Base-by-base conservation (phyloP, 1,284 basidiomycete species). In the Melampsora occidentalis region DNA sequence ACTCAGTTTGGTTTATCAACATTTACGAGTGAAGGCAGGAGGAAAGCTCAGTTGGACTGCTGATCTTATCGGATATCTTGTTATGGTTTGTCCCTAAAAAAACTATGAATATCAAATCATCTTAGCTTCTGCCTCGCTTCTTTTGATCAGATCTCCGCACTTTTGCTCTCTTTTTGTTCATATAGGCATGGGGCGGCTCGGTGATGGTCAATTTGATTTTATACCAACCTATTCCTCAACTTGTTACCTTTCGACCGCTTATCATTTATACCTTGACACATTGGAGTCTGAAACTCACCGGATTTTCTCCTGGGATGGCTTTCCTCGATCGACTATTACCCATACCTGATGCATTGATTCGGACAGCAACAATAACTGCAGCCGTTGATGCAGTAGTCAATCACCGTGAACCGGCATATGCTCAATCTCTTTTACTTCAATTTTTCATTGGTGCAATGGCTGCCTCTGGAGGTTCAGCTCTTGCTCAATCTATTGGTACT, bases 141-240 rank as follows among this genome's bases (percentile, higher is more conserved):
- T 22, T 14, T 22, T 20, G 51, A 53, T 53, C 22, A 22, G 53
- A 20, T 69, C 12, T 51, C 22, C 46, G 42, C 18, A 12, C n/a
- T n/a, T 6, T 22, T 39, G 22, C 25, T 31, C 20, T 33, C 35
- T 64, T 14, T 28, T 73, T 10, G 10, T n/a, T 20, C 22, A 5
- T 6, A n/a, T 49, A 73, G 71, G 71, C 71, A 20, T 73, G 71
- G 71, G 71, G 71, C n/a, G 71, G 71, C 18, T 73, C 71, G 25
- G 51, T 73, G n/a, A 39, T 33, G 14, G 46, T 63, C n/a, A 61
- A 66, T 39, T 53, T 73, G 10, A 39, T 73, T 12, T 42, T 73
- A 20, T 64, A 35, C 33, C 49, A 64, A 35, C 71, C 71, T 16
- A 66, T 73, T 20, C 62, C 71, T 25, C 71, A 73, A 42, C 46